A percentile compares a stretch with the other conserved stretches of the same genome.
phyloP scores from a whole-genome alignment of 1,139 yeast species.

The Blastobotrys raffinosifermentans region DNA sequence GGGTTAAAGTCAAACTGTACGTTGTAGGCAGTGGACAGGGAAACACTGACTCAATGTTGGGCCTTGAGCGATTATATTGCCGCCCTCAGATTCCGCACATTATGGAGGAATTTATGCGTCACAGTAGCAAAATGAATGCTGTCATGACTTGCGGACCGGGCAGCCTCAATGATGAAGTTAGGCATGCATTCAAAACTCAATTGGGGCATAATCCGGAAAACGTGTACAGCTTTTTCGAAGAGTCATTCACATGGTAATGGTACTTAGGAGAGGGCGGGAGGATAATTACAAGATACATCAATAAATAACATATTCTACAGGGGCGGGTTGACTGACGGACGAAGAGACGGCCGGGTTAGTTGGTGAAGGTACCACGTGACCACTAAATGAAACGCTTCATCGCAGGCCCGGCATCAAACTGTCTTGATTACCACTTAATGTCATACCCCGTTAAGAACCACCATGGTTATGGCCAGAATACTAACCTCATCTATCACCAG shows the following conservation, averaged over 20 bases:
- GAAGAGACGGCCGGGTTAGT: too few species aligned
- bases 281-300: background rate
- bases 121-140: conserved; percentile 11
- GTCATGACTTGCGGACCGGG: conserved; percentile 23
- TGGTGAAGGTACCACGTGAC: too few species aligned
- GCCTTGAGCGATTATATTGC: background rate
- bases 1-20: conserved; percentile 10
- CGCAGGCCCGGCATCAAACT: too few species aligned
- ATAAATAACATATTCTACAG: too few species aligned
- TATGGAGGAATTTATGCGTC: conserved; percentile 10
- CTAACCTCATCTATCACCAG: too few species aligned
- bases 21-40: conserved; percentile 9
- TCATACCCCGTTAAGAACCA: too few species aligned
- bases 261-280: background rate
- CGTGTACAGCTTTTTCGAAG: conserved; percentile 37
- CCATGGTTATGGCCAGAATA: too few species aligned
- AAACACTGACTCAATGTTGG: background rate
- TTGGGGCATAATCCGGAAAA: conserved; percentile 15
- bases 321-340: too few species aligned
- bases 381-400: too few species aligned
- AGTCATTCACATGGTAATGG: conserved; percentile 34
- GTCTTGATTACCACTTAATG: too few species aligned
- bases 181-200: conserved; percentile 37
- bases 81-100: conserved; percentile 4
- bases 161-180: conserved; percentile 25